Percentiles rank a stretch among this genome's conserved stretches.
These are phyloP conservation scores for Chaetomiaceae sp. DNA, from an alignment of 2,329 filamentous ascomycete genomes.

Conservation along the genomic window DNA sequence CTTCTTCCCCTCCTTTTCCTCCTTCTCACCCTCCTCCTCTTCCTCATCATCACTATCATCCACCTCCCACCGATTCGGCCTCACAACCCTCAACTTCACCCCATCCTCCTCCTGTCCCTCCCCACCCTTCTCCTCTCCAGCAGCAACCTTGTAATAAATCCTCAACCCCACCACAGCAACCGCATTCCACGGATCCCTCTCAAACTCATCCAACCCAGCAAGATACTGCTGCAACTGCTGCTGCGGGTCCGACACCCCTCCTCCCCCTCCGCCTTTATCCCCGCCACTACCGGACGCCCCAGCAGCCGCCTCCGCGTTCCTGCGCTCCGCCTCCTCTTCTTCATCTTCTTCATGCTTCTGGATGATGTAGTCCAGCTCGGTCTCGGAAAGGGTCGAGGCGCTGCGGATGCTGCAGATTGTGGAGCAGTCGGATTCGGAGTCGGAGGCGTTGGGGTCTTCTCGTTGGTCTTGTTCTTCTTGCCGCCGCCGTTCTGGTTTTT, in stretches of 20 bases:
- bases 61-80: slow-evolving; percentile 24
- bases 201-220: slow-evolving; percentile 41
- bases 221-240: too few relatives aligned
- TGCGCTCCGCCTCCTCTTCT: neutral
- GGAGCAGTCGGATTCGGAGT: slow-evolving; percentile 3
- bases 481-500: too few relatives aligned
- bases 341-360: neutral
- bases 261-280: too few relatives aligned
- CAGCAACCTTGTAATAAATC: slow-evolving; percentile 47
- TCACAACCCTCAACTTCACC: slow-evolving; percentile 28
- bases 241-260: neutral
- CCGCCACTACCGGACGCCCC: neutral
- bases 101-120: slow-evolving; percentile 15
- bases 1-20: slow-evolving; percentile 4
- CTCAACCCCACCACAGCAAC: slow-evolving; percentile 56
- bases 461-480: too few relatives aligned
- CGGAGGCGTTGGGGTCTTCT: neutral
- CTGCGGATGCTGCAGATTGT: slow-evolving; percentile 22
- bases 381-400: slow-evolving; percentile 29
- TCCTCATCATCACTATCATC: slow-evolving; percentile 36
- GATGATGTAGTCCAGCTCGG: slow-evolving; percentile 27
- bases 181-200: slow-evolving; percentile 57
- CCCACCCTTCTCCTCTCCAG: slow-evolving; percentile 1
- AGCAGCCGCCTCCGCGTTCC: neutral
- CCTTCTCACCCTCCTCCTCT: slow-evolving; percentile 14